Evolutionary conservation across 768 basidiomycete species (phyloP).

Genomic region (Hemileccinum impolitum): DNA sequence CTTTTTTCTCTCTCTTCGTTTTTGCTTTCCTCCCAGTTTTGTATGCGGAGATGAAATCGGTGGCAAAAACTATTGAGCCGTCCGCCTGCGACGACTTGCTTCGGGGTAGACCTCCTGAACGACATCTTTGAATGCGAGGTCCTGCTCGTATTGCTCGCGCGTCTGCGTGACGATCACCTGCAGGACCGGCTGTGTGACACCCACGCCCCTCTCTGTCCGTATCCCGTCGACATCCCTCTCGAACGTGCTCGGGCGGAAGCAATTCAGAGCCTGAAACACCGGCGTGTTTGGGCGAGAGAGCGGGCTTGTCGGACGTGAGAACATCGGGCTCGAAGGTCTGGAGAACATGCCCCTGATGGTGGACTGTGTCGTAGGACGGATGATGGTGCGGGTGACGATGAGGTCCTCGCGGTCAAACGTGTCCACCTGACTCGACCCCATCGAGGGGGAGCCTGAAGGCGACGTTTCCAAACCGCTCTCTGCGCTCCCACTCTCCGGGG

Average conservation of each 20-base stretch:
- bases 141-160: slow-evolving; percentile 32
- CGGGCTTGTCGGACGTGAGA: slow-evolving; percentile 25
- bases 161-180: slow-evolving; percentile 35
- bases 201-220: slow-evolving; percentile 18
- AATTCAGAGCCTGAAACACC: slow-evolving; percentile 30
- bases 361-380: slow-evolving; percentile 32
- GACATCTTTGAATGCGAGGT: slow-evolving; percentile 31
- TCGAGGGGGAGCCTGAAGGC: slow-evolving; percentile 6
- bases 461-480: neutral
- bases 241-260: slow-evolving; percentile 33
- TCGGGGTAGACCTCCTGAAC: slow-evolving; percentile 28
- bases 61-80: neutral
- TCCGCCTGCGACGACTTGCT: slow-evolving; percentile 19
- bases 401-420: slow-evolving; percentile 30
- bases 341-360: slow-evolving; percentile 25
- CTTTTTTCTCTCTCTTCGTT: slow-evolving; percentile 8
- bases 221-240: slow-evolving; percentile 30
- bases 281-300: slow-evolving; percentile 22
- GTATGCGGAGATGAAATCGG: neutral
- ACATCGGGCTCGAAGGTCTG: slow-evolving; percentile 29
- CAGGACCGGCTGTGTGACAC: slow-evolving; percentile 19
- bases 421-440: slow-evolving; percentile 19
- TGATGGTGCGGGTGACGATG: slow-evolving; percentile 35
- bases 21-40: neutral
- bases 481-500: slow-evolving; percentile 7